Evolutionary conservation across 176 grass and related monocot species (phyloP).

Genomic region (Juncus inflexus): DNA sequence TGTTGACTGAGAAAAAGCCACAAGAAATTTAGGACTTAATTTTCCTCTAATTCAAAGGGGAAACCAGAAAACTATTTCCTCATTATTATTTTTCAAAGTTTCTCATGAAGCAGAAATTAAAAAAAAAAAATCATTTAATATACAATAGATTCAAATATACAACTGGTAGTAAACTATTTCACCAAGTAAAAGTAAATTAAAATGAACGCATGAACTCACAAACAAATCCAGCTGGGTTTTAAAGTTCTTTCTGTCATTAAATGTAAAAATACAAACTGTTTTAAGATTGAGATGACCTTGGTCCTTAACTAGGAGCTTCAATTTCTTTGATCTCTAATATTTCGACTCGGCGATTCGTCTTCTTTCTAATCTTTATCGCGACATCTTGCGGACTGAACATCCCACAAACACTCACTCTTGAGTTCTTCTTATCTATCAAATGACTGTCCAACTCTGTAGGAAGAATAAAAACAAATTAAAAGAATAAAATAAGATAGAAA

Average conservation of each 20-base stretch:
- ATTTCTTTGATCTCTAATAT: slow-evolving; percentile 80
- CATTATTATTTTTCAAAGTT: too few species aligned
- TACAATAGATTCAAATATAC: too few species aligned
- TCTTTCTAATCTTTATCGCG: slow-evolving; percentile 79
- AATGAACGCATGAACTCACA: too few species aligned
- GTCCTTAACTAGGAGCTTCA: slow-evolving; percentile 8
- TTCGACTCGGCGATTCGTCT: slow-evolving; percentile 73
- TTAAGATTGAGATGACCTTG: slow-evolving; percentile 12
- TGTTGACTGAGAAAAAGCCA: too few species aligned
- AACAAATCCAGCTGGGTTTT: too few species aligned
- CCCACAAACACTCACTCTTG: slow-evolving; percentile 54
- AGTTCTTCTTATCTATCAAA: slow-evolving; percentile 71
- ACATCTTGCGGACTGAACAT: slow-evolving; percentile 79
- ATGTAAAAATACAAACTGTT: background rate
- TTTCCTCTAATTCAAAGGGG: too few species aligned
- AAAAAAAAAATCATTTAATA: too few species aligned
- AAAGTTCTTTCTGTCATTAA: background rate
- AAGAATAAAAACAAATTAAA: background rate
- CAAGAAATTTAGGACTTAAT: too few species aligned
- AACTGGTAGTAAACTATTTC: too few species aligned
- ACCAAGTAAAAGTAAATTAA: too few species aligned
- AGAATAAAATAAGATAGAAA: background rate
- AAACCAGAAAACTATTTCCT: too few species aligned
- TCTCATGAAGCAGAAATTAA: too few species aligned
- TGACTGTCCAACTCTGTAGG: slow-evolving; percentile 61